These are phyloP conservation scores for Xylaria flabelliformis DNA, from an alignment of 495 filamentous ascomycete genomes.

Conservation along the genomic window DNA sequence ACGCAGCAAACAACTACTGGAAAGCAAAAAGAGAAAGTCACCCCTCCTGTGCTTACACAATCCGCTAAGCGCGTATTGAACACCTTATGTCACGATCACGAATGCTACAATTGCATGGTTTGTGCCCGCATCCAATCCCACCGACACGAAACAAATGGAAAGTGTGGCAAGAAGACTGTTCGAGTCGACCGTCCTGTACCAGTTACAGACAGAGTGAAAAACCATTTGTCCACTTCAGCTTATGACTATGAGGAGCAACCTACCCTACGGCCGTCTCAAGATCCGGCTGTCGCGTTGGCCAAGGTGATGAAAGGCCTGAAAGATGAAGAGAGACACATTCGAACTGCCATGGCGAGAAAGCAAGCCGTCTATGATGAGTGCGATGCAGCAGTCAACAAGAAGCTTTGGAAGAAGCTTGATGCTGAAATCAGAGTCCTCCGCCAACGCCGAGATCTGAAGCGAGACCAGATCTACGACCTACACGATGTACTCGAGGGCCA, in stretches of 20 bases:
- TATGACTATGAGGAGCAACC: conserved; percentile 67
- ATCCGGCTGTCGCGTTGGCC: conserved; percentile 77
- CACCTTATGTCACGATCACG: conserved; percentile 62
- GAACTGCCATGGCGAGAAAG: conserved; percentile 65
- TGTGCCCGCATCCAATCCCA: conserved; percentile 66
- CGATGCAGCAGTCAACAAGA: conserved; percentile 71
- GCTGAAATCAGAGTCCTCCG: conserved; percentile 69
- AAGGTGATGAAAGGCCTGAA: conserved; percentile 78
- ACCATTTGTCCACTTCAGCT: conserved; percentile 39
- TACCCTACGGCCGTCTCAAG: conserved; percentile 77
- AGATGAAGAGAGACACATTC: conserved; percentile 84
- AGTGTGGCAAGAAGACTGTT: conserved; percentile 59
- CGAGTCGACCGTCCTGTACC: conserved; percentile 71
- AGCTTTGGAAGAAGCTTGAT: conserved; percentile 67
- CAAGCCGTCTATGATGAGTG: conserved; percentile 68
- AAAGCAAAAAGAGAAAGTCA: conserved; percentile 24
- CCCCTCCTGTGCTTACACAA: conserved; percentile 50
- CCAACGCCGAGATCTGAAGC: conserved; percentile 73
- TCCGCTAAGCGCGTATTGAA: conserved; percentile 66
- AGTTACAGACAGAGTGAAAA: conserved; percentile 67
- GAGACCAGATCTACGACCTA: conserved; percentile 86
- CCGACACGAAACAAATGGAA: conserved; percentile 36
- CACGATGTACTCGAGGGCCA: conserved; percentile 91
- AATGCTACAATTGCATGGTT: conserved; percentile 73
- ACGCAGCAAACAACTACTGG: background rate